Evolutionary conservation across 2,329 filamentous ascomycete species (phyloP), one percentile per base, ranked within the genome.

Genomic region (Colletotrichum chlorophyti): DNA sequence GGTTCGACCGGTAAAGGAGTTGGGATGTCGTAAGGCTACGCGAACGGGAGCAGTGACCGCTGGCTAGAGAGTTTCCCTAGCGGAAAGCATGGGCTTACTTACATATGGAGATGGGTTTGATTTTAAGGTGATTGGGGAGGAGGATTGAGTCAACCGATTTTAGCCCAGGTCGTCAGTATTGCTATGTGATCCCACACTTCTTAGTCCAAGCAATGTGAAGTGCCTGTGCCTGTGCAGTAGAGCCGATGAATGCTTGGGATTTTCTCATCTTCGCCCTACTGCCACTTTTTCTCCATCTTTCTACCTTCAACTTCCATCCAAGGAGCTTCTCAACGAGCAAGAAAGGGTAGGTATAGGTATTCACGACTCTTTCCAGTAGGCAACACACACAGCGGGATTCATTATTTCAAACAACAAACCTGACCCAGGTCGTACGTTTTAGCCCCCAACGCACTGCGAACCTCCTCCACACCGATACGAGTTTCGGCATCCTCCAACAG

Each of bases 91-190:
- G 27, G 49, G 41, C 17, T n/a, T n/a, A n/a, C n/a, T n/a, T n/a
- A 17, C 21, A 27, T 50, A 29, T 38, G 17, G 21, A 26, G 21
- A 27, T 35, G 32, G 31, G 40, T 49, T 31, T 37, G 41, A 32
- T 11, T n/a, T 29, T 23, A 21, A 26, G 34, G 24, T 17, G 17
- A n/a, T 24, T 31, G 26, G 41, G 29, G 14, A 17, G 17, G 21
- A 41, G 53, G 51, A 57, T 57, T 57, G 52, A 50, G 57, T 60
- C 45, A 46, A 45, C 52, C 24, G 35, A 59, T 41, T 47, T 48
- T 37, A 40, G 41, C 42, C 32, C 32, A 46, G 26, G 48, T 47
- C 15, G 32, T 46, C 49, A 48, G 45, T n/a, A 60, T 43, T 34
- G 37, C 57, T 45, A 50, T 54, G 34, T 49, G 38, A 57, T 57